A percentile compares a stretch with the other conserved stretches of the same genome.
phyloP scores from a whole-genome alignment of 192 early-diverging fungal genomes.

The Fimicolochytrium jonesii region DNA sequence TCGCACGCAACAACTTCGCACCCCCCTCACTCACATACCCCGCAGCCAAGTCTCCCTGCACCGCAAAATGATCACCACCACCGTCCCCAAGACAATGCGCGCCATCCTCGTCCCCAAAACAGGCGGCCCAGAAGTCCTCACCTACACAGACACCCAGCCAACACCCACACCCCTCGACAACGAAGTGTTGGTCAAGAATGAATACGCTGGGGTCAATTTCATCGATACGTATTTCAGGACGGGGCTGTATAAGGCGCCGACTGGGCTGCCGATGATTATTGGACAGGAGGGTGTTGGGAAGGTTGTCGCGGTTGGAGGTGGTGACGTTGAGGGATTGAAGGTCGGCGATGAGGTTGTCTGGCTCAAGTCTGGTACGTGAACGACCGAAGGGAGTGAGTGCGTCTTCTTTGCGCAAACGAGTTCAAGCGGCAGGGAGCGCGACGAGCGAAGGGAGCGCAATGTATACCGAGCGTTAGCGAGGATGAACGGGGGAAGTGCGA shows the following conservation, averaged over 20 bases:
- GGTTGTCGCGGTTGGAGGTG: slow-evolving; percentile 64
- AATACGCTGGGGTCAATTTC: slow-evolving; percentile 76
- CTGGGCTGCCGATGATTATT: slow-evolving; percentile 56
- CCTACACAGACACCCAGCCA: neutral
- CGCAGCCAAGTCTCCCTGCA: too few relatives aligned
- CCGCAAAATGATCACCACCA: neutral
- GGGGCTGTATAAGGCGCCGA: slow-evolving; percentile 64
- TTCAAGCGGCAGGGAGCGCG: too few relatives aligned
- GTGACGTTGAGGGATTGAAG: too few relatives aligned
- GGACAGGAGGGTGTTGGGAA: slow-evolving; percentile 78
- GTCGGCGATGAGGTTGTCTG: too few relatives aligned
- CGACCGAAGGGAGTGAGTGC: too few relatives aligned
- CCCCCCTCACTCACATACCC: too few relatives aligned
- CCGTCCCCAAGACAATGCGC: neutral
- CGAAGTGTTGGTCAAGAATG: slow-evolving; percentile 71
- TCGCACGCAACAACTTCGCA: too few relatives aligned
- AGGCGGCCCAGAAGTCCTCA: slow-evolving; percentile 5
- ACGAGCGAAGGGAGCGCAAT: too few relatives aligned
- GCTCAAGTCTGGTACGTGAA: too few relatives aligned
- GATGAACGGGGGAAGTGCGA: too few relatives aligned
- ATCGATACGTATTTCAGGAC: slow-evolving; percentile 85
- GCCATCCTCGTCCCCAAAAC: neutral
- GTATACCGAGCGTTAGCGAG: too few relatives aligned
- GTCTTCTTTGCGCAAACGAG: too few relatives aligned
- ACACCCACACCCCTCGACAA: neutral